Evolutionary conservation across 306 rosid species (phyloP).

Genomic region (Castanea sativa): DNA sequence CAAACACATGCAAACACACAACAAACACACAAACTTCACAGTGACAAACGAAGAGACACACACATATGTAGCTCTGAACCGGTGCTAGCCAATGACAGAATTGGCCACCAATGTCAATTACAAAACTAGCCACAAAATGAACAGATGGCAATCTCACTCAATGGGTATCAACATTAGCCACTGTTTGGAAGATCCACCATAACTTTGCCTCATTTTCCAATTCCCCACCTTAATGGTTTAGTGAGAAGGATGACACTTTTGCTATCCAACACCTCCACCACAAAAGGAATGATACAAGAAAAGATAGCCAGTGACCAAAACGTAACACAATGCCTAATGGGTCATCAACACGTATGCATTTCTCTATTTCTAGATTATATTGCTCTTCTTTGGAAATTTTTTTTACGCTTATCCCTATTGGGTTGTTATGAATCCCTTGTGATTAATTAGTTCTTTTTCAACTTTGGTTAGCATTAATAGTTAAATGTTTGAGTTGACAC

Average conservation of each 20-base stretch:
- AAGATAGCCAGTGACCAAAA: neutral
- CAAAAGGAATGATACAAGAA: neutral
- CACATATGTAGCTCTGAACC: neutral
- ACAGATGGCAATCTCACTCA: slow-evolving; percentile 8
- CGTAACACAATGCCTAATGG: neutral
- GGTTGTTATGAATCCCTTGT: no score
- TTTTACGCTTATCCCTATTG: neutral
- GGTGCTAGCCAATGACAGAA: neutral
- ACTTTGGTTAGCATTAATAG: neutral
- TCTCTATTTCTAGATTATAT: neutral
- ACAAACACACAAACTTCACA: slow-evolving; percentile 7
- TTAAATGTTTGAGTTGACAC: slow-evolving; percentile 30
- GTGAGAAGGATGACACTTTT: slow-evolving; percentile 69
- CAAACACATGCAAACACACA: slow-evolving; percentile 42
- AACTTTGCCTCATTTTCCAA: neutral
- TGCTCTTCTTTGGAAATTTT: neutral
- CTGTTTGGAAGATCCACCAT: neutral
- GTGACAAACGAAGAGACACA: slow-evolving; percentile 5
- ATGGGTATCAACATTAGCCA: neutral
- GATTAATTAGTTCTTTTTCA: neutral
- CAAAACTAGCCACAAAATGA: neutral
- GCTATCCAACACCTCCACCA: slow-evolving; percentile 15
- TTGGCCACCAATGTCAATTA: neutral
- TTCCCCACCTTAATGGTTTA: slow-evolving; percentile 40
- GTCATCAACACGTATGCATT: neutral